Evolutionary conservation across 139 green algal species (phyloP).

Genomic region (Chlamydomonas sp.): DNA sequence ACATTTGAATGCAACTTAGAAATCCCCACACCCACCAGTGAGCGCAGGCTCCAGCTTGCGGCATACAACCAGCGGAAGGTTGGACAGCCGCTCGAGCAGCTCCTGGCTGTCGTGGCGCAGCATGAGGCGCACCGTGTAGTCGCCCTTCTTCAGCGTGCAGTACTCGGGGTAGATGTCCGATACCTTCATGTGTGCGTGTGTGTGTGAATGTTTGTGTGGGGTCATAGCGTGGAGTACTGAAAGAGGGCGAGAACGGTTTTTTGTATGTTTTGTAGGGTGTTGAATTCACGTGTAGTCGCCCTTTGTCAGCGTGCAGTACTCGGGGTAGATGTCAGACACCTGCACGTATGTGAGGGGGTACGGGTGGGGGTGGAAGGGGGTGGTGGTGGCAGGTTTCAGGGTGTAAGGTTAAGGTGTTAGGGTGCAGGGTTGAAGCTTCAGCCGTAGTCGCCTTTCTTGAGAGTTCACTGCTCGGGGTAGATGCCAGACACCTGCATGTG

Average conservation of each 20-base stretch:
- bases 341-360: no score
- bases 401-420: no score
- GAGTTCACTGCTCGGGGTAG: no score
- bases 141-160: slow-evolving; percentile 55
- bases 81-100: slow-evolving; percentile 68
- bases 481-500: not conserved
- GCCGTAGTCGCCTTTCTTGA: no score
- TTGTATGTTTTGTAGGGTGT: no score
- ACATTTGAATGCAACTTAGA: no score
- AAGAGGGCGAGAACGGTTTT: no score
- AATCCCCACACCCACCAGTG: no score
- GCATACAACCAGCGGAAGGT: slow-evolving; percentile 22
- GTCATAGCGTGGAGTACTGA: no score
- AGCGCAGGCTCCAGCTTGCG: not conserved
- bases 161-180: slow-evolving; percentile 56
- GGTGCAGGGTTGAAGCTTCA: no score
- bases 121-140: slow-evolving; percentile 53
- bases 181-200: slow-evolving; percentile 6
- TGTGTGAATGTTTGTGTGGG: not conserved
- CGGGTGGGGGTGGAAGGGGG: no score
- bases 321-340: slow-evolving; percentile 70
- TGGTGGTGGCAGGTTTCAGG: no score
- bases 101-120: slow-evolving; percentile 64
- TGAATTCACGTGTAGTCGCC: slow-evolving; percentile 63
- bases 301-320: slow-evolving; percentile 48